phyloP scores from a whole-genome alignment of 331 rosid species.

The Phaseolus coccineus region DNA sequence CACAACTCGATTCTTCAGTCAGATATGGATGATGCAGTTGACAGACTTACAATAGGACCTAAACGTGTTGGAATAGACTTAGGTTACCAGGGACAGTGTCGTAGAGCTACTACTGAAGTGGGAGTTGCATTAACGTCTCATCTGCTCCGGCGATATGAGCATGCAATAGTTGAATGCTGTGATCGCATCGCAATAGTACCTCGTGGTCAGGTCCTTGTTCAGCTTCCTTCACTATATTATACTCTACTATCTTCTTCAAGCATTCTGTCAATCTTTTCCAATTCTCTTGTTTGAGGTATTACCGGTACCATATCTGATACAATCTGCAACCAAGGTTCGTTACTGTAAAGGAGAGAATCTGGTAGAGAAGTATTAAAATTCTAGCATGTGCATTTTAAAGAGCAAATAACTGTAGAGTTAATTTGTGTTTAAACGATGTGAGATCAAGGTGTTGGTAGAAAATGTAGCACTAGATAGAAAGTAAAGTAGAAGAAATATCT shows the following conservation, averaged over 20 bases:
- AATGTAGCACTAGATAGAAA: constrained; percentile 25
- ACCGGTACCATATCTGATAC: constrained; percentile 5
- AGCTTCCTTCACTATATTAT: constrained; percentile 48
- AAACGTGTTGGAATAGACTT: constrained; percentile 77
- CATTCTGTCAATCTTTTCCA: constrained; percentile 29
- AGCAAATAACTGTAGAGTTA: not conserved
- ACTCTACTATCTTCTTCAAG: constrained; percentile 26
- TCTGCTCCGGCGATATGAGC: constrained; percentile 82
- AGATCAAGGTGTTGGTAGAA: not conserved
- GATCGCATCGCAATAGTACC: constrained; percentile 94
- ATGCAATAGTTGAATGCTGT: constrained; percentile 81
- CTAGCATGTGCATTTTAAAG: constrained; percentile 21
- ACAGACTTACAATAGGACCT: constrained; percentile 96
- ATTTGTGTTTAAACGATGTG: constrained; percentile 17
- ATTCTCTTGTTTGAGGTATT: constrained; percentile 24
- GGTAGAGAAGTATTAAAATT: constrained; percentile 20
- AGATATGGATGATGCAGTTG: constrained; percentile 97
- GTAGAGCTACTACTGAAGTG: constrained; percentile 91
- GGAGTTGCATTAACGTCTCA: constrained; percentile 97
- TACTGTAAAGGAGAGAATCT: constrained; percentile 31
- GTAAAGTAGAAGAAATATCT: constrained; percentile 17
- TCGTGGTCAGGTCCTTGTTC: constrained; percentile 92
- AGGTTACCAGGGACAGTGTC: constrained; percentile 92
- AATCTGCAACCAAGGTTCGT: not conserved
- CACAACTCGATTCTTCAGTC: constrained; percentile 84